phyloP scores from a whole-genome alignment of 768 basidiomycete species.

The Mycena indigotica region DNA sequence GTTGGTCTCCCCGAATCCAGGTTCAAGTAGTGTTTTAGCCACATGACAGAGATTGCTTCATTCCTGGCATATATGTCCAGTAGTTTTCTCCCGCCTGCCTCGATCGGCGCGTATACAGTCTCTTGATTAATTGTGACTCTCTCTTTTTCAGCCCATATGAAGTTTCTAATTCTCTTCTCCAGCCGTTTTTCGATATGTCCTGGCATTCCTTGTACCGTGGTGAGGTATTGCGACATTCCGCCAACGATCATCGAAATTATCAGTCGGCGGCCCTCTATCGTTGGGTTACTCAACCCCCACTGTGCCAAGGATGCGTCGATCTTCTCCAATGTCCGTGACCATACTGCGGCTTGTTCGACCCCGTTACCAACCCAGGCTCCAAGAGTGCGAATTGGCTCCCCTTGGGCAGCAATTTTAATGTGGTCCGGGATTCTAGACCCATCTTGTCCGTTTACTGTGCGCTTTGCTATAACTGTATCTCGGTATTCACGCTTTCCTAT shows the following conservation, averaged over 20 bases:
- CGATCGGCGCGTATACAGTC: background rate
- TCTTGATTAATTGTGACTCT: background rate
- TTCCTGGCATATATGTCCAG: background rate
- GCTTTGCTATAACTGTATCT: slow-evolving; percentile 1
- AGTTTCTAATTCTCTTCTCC: background rate
- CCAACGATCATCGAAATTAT: slow-evolving; percentile 28
- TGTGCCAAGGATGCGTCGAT: slow-evolving; percentile 21
- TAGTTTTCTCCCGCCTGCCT: background rate
- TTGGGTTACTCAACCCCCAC: slow-evolving; percentile 34
- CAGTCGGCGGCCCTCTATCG: slow-evolving; percentile 29
- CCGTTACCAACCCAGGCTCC: slow-evolving; percentile 38
- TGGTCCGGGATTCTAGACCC: slow-evolving; percentile 12
- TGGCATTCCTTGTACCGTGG: background rate
- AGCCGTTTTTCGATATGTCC: background rate
- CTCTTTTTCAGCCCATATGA: background rate
- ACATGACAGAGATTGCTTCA: background rate
- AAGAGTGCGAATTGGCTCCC: slow-evolving; percentile 30
- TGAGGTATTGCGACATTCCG: background rate
- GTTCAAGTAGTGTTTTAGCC: background rate
- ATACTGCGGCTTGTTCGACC: slow-evolving; percentile 23
- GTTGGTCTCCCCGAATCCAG: background rate
- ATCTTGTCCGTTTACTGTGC: slow-evolving; percentile 4
- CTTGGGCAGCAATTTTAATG: slow-evolving; percentile 32
- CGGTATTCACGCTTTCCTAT: slow-evolving; percentile 30
- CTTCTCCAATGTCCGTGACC: slow-evolving; percentile 32